phyloP scores from a whole-genome alignment of 1,284 basidiomycete genomes.

The Malassezia nana region DNA sequence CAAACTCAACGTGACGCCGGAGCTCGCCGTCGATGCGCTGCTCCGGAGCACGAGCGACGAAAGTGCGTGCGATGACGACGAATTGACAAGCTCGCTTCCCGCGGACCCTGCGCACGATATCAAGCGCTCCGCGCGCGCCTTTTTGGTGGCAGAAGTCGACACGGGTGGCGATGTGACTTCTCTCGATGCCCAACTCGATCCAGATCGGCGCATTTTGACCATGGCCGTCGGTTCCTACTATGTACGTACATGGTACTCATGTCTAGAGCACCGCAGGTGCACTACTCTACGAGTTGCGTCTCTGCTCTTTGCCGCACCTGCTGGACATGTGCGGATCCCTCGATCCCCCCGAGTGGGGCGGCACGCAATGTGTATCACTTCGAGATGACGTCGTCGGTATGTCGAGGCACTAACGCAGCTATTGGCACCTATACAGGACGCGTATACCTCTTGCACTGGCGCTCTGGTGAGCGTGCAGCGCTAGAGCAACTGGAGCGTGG shows the following conservation, averaged over 20 bases:
- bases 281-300: slow-evolving; percentile 20
- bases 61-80: slow-evolving; percentile 2
- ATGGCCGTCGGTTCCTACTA: slow-evolving; percentile 23
- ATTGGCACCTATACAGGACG: slow-evolving; percentile 19
- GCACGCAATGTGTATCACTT: slow-evolving; percentile 21
- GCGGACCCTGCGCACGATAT: slow-evolving; percentile 10
- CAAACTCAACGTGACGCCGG: slow-evolving; percentile 3
- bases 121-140: neutral
- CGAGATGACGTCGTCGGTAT: slow-evolving; percentile 9
- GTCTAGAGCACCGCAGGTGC: slow-evolving; percentile 7
- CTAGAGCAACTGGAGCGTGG: slow-evolving; percentile 13
- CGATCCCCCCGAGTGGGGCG: slow-evolving; percentile 21
- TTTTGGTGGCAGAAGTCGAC: slow-evolving; percentile 21
- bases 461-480: slow-evolving; percentile 9
- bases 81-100: neutral
- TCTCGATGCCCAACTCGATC: slow-evolving; percentile 18
- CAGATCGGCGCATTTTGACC: neutral
- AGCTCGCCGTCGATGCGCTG: neutral
- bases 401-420: slow-evolving; percentile 8
- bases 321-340: slow-evolving; percentile 16
- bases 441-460: slow-evolving; percentile 18
- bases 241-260: neutral
- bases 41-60: neutral
- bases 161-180: slow-evolving; percentile 21
- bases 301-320: slow-evolving; percentile 9